Percentiles rank a stretch among this genome's conserved stretches.
These are phyloP conservation scores for Gleditsia sinensis DNA, from an alignment of 306 rosid species.

Conservation along the genomic window DNA sequence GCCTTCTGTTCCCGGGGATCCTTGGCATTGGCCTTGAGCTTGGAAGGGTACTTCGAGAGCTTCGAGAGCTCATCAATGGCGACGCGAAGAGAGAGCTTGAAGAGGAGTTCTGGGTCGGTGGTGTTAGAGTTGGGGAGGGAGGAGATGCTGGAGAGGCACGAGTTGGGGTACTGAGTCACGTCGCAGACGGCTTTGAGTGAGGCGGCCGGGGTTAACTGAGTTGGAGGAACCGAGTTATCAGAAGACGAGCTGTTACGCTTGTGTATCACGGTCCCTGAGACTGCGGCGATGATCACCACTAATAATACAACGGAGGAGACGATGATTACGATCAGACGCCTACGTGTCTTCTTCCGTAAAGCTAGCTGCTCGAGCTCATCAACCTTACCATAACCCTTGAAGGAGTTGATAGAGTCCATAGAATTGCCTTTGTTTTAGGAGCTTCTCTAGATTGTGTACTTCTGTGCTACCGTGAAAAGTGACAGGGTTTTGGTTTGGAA, in stretches of 20 bases:
- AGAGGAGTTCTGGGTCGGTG: slow-evolving; percentile 66
- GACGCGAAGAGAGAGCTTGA: slow-evolving; percentile 74
- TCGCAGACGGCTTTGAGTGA: slow-evolving; percentile 70
- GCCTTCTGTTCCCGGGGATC: slow-evolving; percentile 36
- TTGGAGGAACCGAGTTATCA: slow-evolving; percentile 31
- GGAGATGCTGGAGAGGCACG: slow-evolving; percentile 68
- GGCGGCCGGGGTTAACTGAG: slow-evolving; percentile 62
- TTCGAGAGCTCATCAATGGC: slow-evolving; percentile 65
- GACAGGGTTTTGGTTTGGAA: background rate
- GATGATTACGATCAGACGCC: slow-evolving; percentile 49
- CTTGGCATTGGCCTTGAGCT: slow-evolving; percentile 22
- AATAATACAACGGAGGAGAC: slow-evolving; percentile 53
- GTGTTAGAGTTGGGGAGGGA: slow-evolving; percentile 55
- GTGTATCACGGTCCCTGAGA: slow-evolving; percentile 54
- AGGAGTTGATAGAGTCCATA: slow-evolving; percentile 74
- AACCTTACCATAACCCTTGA: slow-evolving; percentile 86
- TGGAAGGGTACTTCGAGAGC: slow-evolving; percentile 32
- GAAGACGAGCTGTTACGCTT: slow-evolving; percentile 51
- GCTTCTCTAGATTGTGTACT: background rate
- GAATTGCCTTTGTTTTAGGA: background rate
- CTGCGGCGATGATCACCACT: slow-evolving; percentile 53
- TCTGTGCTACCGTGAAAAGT: background rate
- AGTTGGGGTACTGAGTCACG: slow-evolving; percentile 70
- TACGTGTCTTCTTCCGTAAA: slow-evolving; percentile 57
- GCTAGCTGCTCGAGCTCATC: slow-evolving; percentile 74